A percentile compares a stretch with the other conserved stretches of the same genome.
These are phyloP conservation scores for Tephrocybe sp. DNA, from an alignment of 768 basidiomycete species.

Conservation along the genomic window DNA sequence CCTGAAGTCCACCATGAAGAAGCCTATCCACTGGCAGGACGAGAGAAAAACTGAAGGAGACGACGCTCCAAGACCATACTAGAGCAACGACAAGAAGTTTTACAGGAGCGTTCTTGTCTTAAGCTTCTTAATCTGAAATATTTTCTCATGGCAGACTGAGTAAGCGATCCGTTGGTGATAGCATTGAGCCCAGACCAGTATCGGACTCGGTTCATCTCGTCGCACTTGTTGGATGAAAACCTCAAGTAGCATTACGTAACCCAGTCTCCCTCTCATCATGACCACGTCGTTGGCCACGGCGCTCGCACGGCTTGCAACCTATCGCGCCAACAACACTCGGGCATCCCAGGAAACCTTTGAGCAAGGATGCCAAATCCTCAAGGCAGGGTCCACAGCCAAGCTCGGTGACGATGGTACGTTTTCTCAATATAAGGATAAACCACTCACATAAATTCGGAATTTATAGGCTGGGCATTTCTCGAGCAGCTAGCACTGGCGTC, in stretches of 20 bases:
- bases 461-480: constrained; percentile 66
- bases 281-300: constrained; percentile 48
- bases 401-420: constrained; percentile 58
- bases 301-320: constrained; percentile 52
- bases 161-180: too few relatives aligned
- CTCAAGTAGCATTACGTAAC: constrained; percentile 12
- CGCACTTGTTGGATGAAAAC: too few relatives aligned
- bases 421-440: constrained; percentile 1
- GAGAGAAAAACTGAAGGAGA: too few relatives aligned
- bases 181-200: too few relatives aligned
- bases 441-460: constrained; percentile 1
- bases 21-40: too few relatives aligned
- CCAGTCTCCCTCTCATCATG: constrained; percentile 1
- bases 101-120: too few relatives aligned
- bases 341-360: constrained; percentile 62
- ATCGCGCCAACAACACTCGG: constrained; percentile 49
- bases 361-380: constrained; percentile 50
- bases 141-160: too few relatives aligned
- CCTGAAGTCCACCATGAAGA: too few relatives aligned
- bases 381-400: constrained; percentile 43
- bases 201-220: too few relatives aligned
- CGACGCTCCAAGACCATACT: too few relatives aligned
- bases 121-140: too few relatives aligned
- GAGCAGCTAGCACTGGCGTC: constrained; percentile 82
- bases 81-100: too few relatives aligned